phyloP scores from a whole-genome alignment of 1,284 basidiomycete species.

The Rhizopogon parksii region DNA sequence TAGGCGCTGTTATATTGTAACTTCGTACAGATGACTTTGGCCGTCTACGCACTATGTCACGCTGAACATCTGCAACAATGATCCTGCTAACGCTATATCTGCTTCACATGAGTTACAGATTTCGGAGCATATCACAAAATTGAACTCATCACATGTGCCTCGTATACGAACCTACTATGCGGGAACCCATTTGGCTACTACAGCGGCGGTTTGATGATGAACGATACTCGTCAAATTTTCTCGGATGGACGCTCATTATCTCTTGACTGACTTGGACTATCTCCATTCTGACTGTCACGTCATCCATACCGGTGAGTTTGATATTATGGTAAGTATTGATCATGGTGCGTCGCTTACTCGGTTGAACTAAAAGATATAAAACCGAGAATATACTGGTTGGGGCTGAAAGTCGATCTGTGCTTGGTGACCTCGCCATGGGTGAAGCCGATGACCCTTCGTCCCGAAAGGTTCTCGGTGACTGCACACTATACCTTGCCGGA shows the following conservation, averaged over 20 bases:
- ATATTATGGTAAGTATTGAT: neutral
- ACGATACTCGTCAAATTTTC: neutral
- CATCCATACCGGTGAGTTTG: neutral
- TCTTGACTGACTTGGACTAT: neutral
- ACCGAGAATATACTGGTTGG: neutral
- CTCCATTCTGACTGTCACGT: neutral
- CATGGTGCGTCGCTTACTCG: neutral
- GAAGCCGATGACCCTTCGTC: neutral
- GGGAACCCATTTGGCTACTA: neutral
- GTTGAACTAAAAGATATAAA: neutral
- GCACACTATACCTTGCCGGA: neutral
- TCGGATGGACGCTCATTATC: neutral
- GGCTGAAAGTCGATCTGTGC: neutral
- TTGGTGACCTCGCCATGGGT: neutral
- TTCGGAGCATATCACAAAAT: neutral
- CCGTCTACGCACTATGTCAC: neutral
- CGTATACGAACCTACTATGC: neutral
- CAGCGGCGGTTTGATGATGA: neutral
- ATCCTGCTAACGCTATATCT: neutral
- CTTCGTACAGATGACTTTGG: neutral
- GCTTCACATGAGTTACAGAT: neutral
- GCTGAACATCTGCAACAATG: neutral
- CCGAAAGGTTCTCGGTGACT: neutral
- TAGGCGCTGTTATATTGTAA: neutral
- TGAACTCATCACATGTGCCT: neutral